Base-by-base conservation (phyloP, 495 filamentous ascomycete genomes). In the Trichodelitschia bisporula region DNA sequence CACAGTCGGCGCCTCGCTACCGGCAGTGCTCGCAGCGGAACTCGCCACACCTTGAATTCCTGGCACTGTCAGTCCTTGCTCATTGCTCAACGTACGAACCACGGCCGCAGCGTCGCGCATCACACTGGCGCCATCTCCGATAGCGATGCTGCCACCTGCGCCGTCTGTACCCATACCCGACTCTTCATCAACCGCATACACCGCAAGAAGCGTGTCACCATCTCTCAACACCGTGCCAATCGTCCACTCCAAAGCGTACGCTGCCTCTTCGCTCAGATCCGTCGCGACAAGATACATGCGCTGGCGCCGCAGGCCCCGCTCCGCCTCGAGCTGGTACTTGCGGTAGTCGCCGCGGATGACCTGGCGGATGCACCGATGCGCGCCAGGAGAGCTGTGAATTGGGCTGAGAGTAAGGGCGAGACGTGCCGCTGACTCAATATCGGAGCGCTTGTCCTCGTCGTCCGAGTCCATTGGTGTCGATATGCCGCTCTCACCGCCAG, bases 221-320 rank as follows among this genome's bases (percentile, higher is more conserved):
- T 92, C 80, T 26, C 86, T 64, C 4, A 97, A 61, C n/a, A 95
- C 74, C 2, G 79, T 90, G 24, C 86, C 86, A 30, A 97, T 83
- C 0, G 82, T 89, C 83, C 84, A 97, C 46, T 95, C 86, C 17
- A 95, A 54, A 6, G 86, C 86, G 48, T 92, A 80, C 6, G 78
- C 74, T 3, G 83, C 83, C 54, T 97, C 86, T 25, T 82, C 76
- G 40, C 77, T 90, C 19, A 93, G 51, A 49, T 95, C 86, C 1
- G 79, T 91, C 5, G 86, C 80, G 5, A 93, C 77, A 4, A 97
- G 54, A 46, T 93, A 97, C 31, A 79, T 83, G 6, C 86, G 64
- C 27, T 77, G 66, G 8, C 78, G 65, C 11, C 72, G 64, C 19
- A 60, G 56, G 15, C 78, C 70, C 4, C 72, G 64, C 18, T 84